A percentile compares a stretch with the other conserved stretches of the same genome.
Conservation (phyloP, 2,329 filamentous ascomycete species). For the Tolypocladium ophioglossoides region DNA sequence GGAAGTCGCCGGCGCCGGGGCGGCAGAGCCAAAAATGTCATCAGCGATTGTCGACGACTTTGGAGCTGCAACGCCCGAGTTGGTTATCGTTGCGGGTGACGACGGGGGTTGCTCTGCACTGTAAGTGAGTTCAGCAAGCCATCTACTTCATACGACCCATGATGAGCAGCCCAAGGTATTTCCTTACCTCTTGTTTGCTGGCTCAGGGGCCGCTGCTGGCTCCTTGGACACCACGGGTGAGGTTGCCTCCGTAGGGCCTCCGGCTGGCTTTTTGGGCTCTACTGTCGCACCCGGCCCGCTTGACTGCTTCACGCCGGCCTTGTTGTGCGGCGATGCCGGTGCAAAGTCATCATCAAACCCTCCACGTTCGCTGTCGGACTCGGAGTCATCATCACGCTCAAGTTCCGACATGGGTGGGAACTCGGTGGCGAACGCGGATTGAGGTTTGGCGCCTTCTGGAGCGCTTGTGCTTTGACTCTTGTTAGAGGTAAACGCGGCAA, state of each 20-base stretch:
- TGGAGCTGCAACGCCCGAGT: slow-evolving; percentile 7
- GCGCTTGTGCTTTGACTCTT: slow-evolving; percentile 35
- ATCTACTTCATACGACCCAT: background rate
- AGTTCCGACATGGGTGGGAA: slow-evolving; percentile 92
- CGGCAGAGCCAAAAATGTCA: slow-evolving; percentile 31
- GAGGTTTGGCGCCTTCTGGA: slow-evolving; percentile 31
- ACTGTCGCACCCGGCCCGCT: background rate
- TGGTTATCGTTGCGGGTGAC: slow-evolving; percentile 20
- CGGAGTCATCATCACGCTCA: slow-evolving; percentile 72
- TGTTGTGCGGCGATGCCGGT: slow-evolving; percentile 41
- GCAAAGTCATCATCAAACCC: slow-evolving; percentile 94
- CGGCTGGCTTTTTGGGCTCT: slow-evolving; percentile 7
- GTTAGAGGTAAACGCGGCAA: slow-evolving; percentile 59
- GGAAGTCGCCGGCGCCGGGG: slow-evolving; percentile 14
- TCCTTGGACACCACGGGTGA: background rate
- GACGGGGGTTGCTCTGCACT: slow-evolving; percentile 20
- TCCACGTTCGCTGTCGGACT: slow-evolving; percentile 65
- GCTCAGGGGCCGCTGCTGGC: slow-evolving; percentile 9
- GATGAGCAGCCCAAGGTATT: background rate
- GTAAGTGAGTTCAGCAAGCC: slow-evolving; percentile 3
- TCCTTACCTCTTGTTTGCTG: slow-evolving; percentile 15
- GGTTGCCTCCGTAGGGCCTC: background rate
- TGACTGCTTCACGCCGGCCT: slow-evolving; percentile 12
- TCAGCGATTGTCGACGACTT: slow-evolving; percentile 23
- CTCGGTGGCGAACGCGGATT: slow-evolving; percentile 56